Evolutionary conservation across 495 filamentous ascomycete species (phyloP).

Genomic region (Physcia stellaris): DNA sequence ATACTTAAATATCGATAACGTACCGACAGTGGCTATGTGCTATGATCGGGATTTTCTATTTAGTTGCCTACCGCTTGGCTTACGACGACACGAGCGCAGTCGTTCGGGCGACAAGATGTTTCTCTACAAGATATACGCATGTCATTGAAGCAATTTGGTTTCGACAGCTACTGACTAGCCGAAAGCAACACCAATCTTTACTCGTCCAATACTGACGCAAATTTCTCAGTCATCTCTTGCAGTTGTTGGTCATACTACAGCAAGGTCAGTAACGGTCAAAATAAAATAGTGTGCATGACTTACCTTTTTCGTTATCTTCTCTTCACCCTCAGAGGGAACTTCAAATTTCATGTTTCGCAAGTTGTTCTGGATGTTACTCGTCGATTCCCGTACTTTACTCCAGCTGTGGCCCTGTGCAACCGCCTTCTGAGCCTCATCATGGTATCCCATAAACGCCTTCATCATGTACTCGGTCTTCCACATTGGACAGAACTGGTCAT

Average conservation of each 20-base stretch:
- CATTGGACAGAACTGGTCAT: conserved; percentile 96
- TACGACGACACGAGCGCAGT: too few species aligned
- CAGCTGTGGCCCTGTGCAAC: conserved; percentile 79
- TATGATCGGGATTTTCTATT: too few species aligned
- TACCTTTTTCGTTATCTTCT: conserved; percentile 66
- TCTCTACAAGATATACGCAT: too few species aligned
- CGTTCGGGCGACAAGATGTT: too few species aligned
- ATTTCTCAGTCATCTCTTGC: conserved; percentile 88
- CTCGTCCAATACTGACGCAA: conserved; percentile 87
- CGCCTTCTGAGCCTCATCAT: conserved; percentile 94
- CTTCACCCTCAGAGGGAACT: conserved; percentile 64
- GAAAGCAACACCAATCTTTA: conserved; percentile 28
- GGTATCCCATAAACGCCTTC: conserved; percentile 96
- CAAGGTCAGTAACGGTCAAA: conserved; percentile 7
- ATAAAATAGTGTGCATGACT: conserved; percentile 7
- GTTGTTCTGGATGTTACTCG: conserved; percentile 66
- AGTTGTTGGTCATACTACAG: conserved; percentile 75
- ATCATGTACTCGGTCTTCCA: conserved; percentile 99
- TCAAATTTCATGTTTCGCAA: conserved; percentile 95
- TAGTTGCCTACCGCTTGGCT: too few species aligned
- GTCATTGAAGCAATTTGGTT: too few species aligned
- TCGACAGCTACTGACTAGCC: neutral
- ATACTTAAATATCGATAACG: too few species aligned
- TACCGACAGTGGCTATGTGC: too few species aligned
- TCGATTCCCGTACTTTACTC: conserved; percentile 84